Evolutionary conservation across 495 filamentous ascomycete genomes (phyloP), one percentile per base, ranked within the genome.

Genomic region (Talaromyces nanjingensis): DNA sequence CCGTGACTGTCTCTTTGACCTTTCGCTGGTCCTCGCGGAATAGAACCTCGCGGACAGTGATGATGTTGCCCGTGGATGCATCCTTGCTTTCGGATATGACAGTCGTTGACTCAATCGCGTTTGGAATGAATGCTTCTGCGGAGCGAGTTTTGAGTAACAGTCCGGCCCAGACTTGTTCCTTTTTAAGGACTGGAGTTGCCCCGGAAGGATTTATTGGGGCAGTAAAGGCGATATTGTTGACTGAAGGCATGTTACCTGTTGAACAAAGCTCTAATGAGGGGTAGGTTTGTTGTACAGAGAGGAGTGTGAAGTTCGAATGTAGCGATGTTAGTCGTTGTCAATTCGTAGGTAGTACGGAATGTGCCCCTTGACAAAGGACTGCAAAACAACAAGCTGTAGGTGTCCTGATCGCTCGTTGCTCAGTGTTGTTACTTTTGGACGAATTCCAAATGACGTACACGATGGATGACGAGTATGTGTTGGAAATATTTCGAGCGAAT

Each of bases 51-150:
- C 72, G 72, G 8, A 66, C 58, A 20, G 62, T 66, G 16, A 74
- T 70, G 0, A 64, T 6, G 53, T 76, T 75, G 59, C 73, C 64
- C 25, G 69, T 67, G 39, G 73, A 59, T 52, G 68, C 65, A 69
- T 74, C 71, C 54, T 62, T 59, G 24, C 72, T 71, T 31, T 83
- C 76, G 54, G 65, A 68, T 8, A 76, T 25, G 5, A 76, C 79
- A 5, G 73, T 71, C 14, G 78, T 80, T 11, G 69, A 69, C 54
- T 71, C 66, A 61, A 86, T 85, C 20, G 71, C 72, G 20, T 73
- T 74, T 5, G 77, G 68, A 16, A 86, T 75, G 64, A 85, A 86
- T 59, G 76, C 75, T 57, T 84, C 76, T 31, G 83, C 79, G 31
- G 72, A 70, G 37, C 78, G 74, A 65, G 75, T 73, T 67, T 86